Evolutionary conservation across 2,329 filamentous ascomycete genomes (phyloP).

Genomic region (Diaporthe aspalathi): DNA sequence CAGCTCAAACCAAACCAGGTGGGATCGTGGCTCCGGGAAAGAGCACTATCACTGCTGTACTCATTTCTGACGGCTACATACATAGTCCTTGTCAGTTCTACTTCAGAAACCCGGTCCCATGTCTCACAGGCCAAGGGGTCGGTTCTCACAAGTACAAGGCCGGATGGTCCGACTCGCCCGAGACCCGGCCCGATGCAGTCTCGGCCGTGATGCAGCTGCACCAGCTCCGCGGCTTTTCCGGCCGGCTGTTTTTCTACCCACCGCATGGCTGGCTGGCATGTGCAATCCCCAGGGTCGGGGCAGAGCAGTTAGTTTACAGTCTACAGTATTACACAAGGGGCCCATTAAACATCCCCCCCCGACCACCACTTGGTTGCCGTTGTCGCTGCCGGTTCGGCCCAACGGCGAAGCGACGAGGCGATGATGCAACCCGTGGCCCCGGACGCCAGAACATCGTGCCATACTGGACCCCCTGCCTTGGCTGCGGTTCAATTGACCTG

Average conservation of each 20-base stretch:
- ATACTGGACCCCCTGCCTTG: constrained; percentile 2
- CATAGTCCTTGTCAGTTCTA: not conserved
- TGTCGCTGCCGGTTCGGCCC: constrained; percentile 20
- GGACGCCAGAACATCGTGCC: constrained; percentile 19
- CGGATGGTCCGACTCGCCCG: constrained; percentile 16
- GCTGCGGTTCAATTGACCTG: constrained; percentile 3
- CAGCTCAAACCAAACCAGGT: not conserved
- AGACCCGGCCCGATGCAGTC: constrained; percentile 15
- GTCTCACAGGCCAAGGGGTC: not conserved
- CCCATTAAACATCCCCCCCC: too few relatives aligned
- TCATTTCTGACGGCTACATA: not conserved
- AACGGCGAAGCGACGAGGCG: not conserved
- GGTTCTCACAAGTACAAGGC: constrained; percentile 9
- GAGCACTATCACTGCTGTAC: too few relatives aligned
- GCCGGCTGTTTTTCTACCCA: constrained; percentile 35
- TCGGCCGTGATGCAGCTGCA: not conserved
- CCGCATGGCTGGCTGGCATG: not conserved
- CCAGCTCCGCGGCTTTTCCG: constrained; percentile 27
- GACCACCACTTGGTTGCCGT: not conserved
- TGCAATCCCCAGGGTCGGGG: not conserved
- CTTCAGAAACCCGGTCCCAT: not conserved
- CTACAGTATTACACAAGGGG: too few relatives aligned
- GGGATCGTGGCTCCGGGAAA: not conserved
- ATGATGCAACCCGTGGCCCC: constrained; percentile 3
- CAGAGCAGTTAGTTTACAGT: too few relatives aligned